Conservation (phyloP, 257 asterid genomes). For the Rubia yunnanensis region DNA sequence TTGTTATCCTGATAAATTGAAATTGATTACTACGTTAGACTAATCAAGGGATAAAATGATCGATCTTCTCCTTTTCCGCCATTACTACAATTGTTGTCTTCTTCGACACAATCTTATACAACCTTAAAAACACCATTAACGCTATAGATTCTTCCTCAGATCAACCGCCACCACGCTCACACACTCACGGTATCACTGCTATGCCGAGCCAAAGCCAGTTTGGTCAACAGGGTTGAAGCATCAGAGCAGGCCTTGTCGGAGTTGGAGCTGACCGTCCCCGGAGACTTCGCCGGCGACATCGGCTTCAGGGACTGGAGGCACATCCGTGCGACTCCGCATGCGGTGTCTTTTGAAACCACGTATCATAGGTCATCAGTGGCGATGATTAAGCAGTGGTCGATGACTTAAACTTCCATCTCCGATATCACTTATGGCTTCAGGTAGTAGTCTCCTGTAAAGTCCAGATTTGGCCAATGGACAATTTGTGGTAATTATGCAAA, state of each 20-base stretch:
- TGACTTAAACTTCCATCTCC: conserved; percentile 76
- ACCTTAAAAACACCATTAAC: neutral
- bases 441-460: conserved; percentile 92
- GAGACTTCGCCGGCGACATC: conserved; percentile 44
- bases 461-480: no score
- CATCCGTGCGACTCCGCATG: conserved; percentile 89
- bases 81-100: neutral
- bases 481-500: no score
- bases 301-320: conserved; percentile 52
- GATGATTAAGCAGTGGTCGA: conserved; percentile 57
- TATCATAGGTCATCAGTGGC: conserved; percentile 96
- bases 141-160: conserved; percentile 30
- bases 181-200: conserved; percentile 81
- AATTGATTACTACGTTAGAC: neutral
- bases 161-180: conserved; percentile 82
- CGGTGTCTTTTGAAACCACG: conserved; percentile 82
- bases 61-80: neutral
- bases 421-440: conserved; percentile 79
- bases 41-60: neutral
- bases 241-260: conserved; percentile 79
- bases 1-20: no score
- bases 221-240: conserved; percentile 84
- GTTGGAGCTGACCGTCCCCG: conserved; percentile 50
- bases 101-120: neutral
- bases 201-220: conserved; percentile 79